Conservation (phyloP, 371 early-diverging fungal genomes). For the Mortierella sp. region DNA sequence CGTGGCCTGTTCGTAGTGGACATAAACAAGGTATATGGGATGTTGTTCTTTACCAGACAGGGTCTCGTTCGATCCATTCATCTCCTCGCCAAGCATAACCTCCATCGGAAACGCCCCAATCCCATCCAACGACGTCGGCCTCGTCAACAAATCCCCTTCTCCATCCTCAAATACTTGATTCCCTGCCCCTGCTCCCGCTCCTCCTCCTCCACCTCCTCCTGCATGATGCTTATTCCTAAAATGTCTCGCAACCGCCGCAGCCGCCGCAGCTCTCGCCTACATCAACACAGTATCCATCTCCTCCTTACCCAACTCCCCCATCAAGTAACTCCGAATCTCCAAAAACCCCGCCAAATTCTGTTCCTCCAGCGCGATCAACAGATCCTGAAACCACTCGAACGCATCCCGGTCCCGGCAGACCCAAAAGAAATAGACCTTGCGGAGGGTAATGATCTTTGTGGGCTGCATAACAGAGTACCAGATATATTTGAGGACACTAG, state of each 20-base stretch:
- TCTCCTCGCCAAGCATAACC: neutral
- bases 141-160: neutral
- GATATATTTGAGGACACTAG: constrained; percentile 77
- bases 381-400: constrained; percentile 81
- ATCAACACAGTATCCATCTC: constrained; percentile 45
- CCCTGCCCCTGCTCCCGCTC: neutral
- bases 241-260: constrained; percentile 30
- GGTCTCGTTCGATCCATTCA: neutral
- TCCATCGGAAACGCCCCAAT: neutral
- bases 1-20: no score
- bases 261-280: constrained; percentile 43
- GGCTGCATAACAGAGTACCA: constrained; percentile 64
- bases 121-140: neutral
- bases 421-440: constrained; percentile 77
- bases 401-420: constrained; percentile 74
- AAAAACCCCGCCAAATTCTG: constrained; percentile 61
- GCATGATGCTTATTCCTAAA: constrained; percentile 9
- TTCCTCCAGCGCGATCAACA: constrained; percentile 72
- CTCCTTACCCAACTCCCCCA: constrained; percentile 64
- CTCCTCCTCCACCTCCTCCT: neutral
- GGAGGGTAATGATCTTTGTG: constrained; percentile 55
- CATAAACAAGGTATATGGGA: no score
- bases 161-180: neutral
- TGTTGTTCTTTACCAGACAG: neutral
- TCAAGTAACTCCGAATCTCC: constrained; percentile 78